Evolutionary conservation across 352 stramenopile species (phyloP).

Genomic region (Globisporangium uncinulatum): DNA sequence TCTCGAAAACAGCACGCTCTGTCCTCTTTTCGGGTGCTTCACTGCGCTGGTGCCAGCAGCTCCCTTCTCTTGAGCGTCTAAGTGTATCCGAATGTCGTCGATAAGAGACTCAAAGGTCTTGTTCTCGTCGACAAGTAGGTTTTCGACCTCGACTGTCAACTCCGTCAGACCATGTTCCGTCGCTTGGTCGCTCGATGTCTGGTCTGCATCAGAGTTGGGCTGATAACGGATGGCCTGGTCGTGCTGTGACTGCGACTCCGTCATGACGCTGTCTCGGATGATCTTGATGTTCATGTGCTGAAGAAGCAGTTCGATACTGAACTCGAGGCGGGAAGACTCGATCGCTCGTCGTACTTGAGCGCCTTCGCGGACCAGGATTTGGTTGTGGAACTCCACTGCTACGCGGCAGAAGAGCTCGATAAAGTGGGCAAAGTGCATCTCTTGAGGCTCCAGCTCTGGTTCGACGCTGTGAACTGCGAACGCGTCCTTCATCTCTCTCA

Average conservation of each 20-base stretch:
- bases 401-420: constrained; percentile 62
- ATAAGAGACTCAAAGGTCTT: constrained; percentile 16
- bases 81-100: constrained; percentile 23
- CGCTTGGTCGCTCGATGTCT: not conserved
- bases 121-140: constrained; percentile 8
- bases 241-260: not conserved
- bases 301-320: constrained; percentile 52
- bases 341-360: constrained; percentile 44
- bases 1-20: constrained; percentile 31
- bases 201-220: not conserved
- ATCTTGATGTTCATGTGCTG: constrained; percentile 50
- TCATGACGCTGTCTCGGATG: constrained; percentile 10
- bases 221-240: constrained; percentile 1
- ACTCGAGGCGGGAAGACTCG: constrained; percentile 55
- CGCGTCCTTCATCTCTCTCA: constrained; percentile 11
- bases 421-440: constrained; percentile 55
- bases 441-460: not conserved
- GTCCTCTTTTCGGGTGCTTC: constrained; percentile 17
- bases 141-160: constrained; percentile 11
- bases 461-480: constrained; percentile 6
- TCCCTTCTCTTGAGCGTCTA: constrained; percentile 18
- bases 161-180: not conserved
- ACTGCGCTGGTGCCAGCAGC: not conserved
- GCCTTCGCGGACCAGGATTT: constrained; percentile 36
- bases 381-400: constrained; percentile 43